These are phyloP conservation scores for Haberlea rhodopensis DNA, from an alignment of 257 asterid genomes.

Conservation along the genomic window DNA sequence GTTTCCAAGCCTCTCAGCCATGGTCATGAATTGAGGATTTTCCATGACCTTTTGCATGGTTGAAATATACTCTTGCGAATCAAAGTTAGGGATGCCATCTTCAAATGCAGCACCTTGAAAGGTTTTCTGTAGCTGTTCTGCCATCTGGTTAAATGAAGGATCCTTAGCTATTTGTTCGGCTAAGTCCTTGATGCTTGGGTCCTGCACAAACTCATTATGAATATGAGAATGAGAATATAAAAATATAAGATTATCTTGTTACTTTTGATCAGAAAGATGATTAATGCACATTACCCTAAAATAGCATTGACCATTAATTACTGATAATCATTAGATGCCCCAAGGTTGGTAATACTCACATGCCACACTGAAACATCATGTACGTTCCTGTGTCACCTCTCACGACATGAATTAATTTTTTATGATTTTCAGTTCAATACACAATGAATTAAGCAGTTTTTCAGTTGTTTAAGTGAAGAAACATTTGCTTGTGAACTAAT, in stretches of 20 bases:
- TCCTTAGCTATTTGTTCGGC: slow-evolving; percentile 94
- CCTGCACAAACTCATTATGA: slow-evolving; percentile 37
- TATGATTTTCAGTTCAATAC: background rate
- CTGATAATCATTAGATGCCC: background rate
- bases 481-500: background rate
- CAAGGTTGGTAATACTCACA: background rate
- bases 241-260: no score
- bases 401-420: background rate
- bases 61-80: slow-evolving; percentile 72
- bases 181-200: slow-evolving; percentile 91
- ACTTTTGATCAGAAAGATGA: no score
- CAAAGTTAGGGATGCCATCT: slow-evolving; percentile 76
- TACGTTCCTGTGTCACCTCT: slow-evolving; percentile 6
- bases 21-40: slow-evolving; percentile 92
- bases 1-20: slow-evolving; percentile 94
- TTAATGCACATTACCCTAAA: background rate
- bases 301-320: background rate
- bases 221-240: background rate
- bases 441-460: background rate
- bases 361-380: background rate
- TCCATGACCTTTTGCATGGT: slow-evolving; percentile 99
- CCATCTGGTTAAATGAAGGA: slow-evolving; percentile 93
- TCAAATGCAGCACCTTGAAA: slow-evolving; percentile 77
- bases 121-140: slow-evolving; percentile 93
- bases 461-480: background rate